phyloP scores from a whole-genome alignment of 1,139 yeast genomes.

The Pichia sp. region DNA sequence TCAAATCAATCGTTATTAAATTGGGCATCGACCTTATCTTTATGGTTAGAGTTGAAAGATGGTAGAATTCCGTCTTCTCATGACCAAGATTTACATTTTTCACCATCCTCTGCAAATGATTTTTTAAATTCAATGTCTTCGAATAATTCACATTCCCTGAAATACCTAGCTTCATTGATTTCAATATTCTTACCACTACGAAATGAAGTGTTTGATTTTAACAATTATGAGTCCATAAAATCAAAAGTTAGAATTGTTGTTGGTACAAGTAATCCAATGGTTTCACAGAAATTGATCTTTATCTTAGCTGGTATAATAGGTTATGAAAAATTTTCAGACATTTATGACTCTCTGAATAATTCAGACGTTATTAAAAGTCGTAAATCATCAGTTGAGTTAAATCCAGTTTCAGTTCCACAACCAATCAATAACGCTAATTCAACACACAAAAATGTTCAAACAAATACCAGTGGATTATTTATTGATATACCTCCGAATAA shows the following conservation, averaged over 20 bases:
- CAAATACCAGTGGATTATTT: slow-evolving; percentile 6
- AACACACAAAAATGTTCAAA: background rate
- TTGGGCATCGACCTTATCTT: slow-evolving; percentile 47
- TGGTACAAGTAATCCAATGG: slow-evolving; percentile 52
- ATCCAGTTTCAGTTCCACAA: background rate
- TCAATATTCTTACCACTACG: slow-evolving; percentile 39
- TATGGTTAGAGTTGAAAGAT: slow-evolving; percentile 53
- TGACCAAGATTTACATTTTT: background rate
- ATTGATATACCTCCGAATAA: slow-evolving; percentile 2
- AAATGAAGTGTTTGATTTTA: slow-evolving; percentile 30
- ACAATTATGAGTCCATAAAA: slow-evolving; percentile 31
- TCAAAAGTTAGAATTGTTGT: slow-evolving; percentile 39
- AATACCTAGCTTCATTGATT: slow-evolving; percentile 42
- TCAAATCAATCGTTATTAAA: slow-evolving; percentile 33
- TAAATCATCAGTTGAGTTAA: background rate
- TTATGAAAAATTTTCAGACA: slow-evolving; percentile 19
- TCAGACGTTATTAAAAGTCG: background rate
- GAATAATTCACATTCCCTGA: slow-evolving; percentile 8
- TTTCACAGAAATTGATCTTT: slow-evolving; percentile 48
- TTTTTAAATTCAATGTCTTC: background rate
- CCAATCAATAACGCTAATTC: background rate
- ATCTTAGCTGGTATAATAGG: slow-evolving; percentile 45
- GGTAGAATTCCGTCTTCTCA: slow-evolving; percentile 27
- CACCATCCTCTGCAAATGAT: background rate
- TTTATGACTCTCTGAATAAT: slow-evolving; percentile 8